Conservation (phyloP, 495 filamentous ascomycete genomes). For the Penicillium coffeae region DNA sequence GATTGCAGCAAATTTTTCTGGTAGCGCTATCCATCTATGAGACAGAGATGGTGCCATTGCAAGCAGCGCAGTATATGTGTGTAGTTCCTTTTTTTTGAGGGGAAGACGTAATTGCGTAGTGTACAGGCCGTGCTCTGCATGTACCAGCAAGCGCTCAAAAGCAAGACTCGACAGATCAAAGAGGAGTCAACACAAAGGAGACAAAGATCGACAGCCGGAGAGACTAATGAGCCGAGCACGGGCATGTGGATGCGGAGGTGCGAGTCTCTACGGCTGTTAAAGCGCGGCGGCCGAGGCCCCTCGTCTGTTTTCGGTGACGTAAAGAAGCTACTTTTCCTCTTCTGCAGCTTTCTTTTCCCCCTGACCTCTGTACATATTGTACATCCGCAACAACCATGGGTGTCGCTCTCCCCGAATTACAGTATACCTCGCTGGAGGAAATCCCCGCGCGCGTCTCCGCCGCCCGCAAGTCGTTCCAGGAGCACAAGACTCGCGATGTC, state of each 20-base stretch:
- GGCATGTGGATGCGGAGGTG: slow-evolving; percentile 27
- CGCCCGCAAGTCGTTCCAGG: slow-evolving; percentile 60
- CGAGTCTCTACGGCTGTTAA: neutral
- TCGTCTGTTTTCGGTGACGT: neutral
- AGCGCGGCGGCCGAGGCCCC: slow-evolving; percentile 1
- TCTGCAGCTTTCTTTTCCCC: slow-evolving; percentile 3
- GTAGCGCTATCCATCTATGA: neutral
- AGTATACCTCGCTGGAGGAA: slow-evolving; percentile 61
- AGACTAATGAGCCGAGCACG: slow-evolving; percentile 8
- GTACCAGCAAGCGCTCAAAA: no score
- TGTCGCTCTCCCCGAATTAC: slow-evolving; percentile 49
- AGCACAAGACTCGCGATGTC: slow-evolving; percentile 76
- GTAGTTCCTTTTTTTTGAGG: no score
- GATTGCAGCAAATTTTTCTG: neutral
- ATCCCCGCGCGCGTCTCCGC: slow-evolving; percentile 58
- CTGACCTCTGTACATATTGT: neutral
- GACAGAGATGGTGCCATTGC: no score
- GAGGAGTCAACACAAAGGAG: no score
- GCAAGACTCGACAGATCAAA: no score
- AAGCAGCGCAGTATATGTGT: no score
- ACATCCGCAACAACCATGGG: slow-evolving; percentile 18
- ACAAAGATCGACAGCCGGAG: slow-evolving; percentile 13
- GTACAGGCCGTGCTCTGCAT: no score
- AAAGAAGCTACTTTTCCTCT: neutral
- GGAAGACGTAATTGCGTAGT: no score